Percentiles rank a stretch among this genome's conserved stretches.
Conservation (phyloP, 495 filamentous ascomycete genomes). For the Daldinia concentrica region DNA sequence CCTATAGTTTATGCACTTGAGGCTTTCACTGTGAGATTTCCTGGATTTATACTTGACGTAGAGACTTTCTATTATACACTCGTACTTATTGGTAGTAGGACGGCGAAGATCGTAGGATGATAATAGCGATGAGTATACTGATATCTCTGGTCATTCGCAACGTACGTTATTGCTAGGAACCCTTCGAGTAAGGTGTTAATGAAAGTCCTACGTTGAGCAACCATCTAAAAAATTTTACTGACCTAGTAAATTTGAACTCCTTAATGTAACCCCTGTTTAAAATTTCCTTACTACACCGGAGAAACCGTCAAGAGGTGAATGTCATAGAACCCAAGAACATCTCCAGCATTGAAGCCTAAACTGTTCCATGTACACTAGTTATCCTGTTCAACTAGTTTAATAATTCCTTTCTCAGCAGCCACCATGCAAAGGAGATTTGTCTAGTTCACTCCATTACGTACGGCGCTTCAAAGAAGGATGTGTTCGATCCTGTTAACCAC, state of each 20-base stretch:
- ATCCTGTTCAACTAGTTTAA: background rate
- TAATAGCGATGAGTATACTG: background rate
- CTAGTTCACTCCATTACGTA: constrained; percentile 25
- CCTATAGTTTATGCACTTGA: background rate
- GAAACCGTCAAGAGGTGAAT: constrained; percentile 5
- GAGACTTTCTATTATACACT: background rate
- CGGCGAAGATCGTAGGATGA: background rate
- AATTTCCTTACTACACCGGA: constrained; percentile 5
- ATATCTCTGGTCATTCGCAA: background rate
- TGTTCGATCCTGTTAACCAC: background rate
- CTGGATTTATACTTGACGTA: background rate
- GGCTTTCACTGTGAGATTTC: background rate
- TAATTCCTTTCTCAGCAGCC: constrained; percentile 28
- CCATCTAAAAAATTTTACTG: constrained; percentile 12
- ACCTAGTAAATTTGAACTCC: constrained; percentile 4
- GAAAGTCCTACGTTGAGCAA: constrained; percentile 6
- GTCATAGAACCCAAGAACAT: constrained; percentile 22
- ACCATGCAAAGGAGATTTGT: constrained; percentile 23
- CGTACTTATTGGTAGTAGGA: background rate
- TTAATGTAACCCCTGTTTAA: constrained; percentile 8
- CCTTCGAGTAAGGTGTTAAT: background rate
- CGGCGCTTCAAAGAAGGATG: constrained; percentile 5
- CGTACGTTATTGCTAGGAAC: background rate
- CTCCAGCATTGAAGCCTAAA: background rate
- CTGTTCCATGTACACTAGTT: background rate